Evolutionary conservation across 2,329 filamentous ascomycete species (phyloP), one percentile per base, ranked within the genome.

Genomic region (Pseudocercospora musae): DNA sequence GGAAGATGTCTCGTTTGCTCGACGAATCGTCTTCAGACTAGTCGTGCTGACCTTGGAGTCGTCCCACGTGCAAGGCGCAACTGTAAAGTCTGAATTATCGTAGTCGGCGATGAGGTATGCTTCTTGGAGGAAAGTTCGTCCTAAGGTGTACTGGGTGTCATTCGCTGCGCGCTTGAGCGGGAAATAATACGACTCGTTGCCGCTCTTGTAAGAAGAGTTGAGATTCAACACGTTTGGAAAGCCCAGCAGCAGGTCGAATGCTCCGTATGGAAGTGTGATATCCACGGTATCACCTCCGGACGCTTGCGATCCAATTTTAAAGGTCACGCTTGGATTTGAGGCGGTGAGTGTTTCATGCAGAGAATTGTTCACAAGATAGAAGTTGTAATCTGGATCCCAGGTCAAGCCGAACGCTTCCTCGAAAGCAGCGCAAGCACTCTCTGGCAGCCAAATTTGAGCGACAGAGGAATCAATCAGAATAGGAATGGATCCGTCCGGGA

Each of bases 381-480:
- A 64, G 9, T 69, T 48, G 7, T 63, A 68, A 4, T 57, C 59
- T 2, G 65, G 57, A 65, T 78, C 67, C 50, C 70, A 78, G 1
- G 68, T 71, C 25, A 78, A 61, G 1, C 71, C 71, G 59, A 78
- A 77, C 4, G 72, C 71, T 20, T 69, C 33, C 60, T 77, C 76
- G 61, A 78, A 78, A 7, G 70, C 70, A 20, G 65, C 57, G 67
- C 75, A 77, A 10, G 73, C 71, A 2, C 73, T 69, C 29, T 80
- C 73, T 0, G 88, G 87, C 4, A 90, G 78, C 83, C 85, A 89
- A 4, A 90, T 75, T 66, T 85, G 87, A 1, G 87, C 84, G 0
- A 87, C 85, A 0, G 86, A 85, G 63, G 84, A 87, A 71, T 90
- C 87, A 60, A 91, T 83, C 58, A 85, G 70, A 21, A 84, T 84